Conservation (phyloP, 257 asterid genomes). For the Ocimum tenuiflorum region DNA sequence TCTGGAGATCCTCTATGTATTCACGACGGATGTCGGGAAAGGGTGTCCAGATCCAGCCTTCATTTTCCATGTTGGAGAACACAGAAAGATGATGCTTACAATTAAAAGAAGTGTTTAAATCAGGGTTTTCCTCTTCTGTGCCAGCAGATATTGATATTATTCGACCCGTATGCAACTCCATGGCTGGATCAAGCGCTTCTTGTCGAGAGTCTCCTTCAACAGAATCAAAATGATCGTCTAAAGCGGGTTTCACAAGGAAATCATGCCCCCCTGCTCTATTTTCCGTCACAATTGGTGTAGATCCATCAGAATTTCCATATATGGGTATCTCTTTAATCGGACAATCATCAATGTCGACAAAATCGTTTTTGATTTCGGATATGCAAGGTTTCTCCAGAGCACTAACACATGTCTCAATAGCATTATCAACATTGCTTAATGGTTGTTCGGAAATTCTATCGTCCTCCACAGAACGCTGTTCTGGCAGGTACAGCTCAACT, state of each 20-base stretch:
- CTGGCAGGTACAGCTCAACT: slow-evolving; percentile 11
- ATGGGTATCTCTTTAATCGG: slow-evolving; percentile 39
- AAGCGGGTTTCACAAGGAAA: slow-evolving; percentile 27
- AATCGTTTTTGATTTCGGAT: slow-evolving; percentile 28
- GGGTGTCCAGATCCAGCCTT: slow-evolving; percentile 67
- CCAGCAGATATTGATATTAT: slow-evolving; percentile 31
- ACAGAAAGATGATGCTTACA: slow-evolving; percentile 25
- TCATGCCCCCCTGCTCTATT: slow-evolving; percentile 27
- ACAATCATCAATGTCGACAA: slow-evolving; percentile 24
- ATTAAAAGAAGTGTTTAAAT: slow-evolving; percentile 23
- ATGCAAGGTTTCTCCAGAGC: slow-evolving; percentile 11
- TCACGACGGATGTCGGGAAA: slow-evolving; percentile 54
- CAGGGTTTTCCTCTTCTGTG: slow-evolving; percentile 27
- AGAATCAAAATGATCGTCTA: slow-evolving; percentile 26
- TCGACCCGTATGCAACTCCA: slow-evolving; percentile 30
- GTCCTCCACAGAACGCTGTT: slow-evolving; percentile 10
- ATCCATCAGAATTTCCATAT: slow-evolving; percentile 35
- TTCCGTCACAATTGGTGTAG: slow-evolving; percentile 18
- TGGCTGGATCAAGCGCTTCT: slow-evolving; percentile 25
- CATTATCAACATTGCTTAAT: slow-evolving; percentile 17
- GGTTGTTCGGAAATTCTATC: slow-evolving; percentile 19
- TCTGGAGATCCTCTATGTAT: slow-evolving; percentile 53
- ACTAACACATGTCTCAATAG: slow-evolving; percentile 15
- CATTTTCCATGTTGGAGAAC: slow-evolving; percentile 34
- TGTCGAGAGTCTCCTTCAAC: slow-evolving; percentile 27